Percentiles rank a stretch among this genome's conserved stretches.
phyloP scores from a whole-genome alignment of 1,284 basidiomycete genomes.

The Cutaneotrichosporon dermatis region DNA sequence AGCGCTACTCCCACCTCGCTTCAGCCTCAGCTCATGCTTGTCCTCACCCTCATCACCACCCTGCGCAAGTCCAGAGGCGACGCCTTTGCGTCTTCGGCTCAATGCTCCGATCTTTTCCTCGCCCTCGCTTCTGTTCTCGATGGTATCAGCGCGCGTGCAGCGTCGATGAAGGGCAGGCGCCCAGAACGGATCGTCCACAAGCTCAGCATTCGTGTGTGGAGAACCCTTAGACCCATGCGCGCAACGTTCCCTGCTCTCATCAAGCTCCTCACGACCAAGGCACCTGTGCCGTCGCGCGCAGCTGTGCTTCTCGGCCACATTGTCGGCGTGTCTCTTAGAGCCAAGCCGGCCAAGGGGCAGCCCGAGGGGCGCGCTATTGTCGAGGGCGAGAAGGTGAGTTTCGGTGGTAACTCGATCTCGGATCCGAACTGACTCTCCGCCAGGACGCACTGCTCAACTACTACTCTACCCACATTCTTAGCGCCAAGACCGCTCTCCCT shows the following conservation, averaged over 20 bases:
- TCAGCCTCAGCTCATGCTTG: slow-evolving; percentile 36
- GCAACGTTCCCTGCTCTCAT: slow-evolving; percentile 30
- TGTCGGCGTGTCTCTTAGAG: slow-evolving; percentile 38
- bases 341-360: slow-evolving; percentile 16
- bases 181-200: slow-evolving; percentile 30
- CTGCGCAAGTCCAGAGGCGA: slow-evolving; percentile 26
- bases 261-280: slow-evolving; percentile 30
- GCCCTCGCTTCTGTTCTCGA: slow-evolving; percentile 39
- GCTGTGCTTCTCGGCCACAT: slow-evolving; percentile 39
- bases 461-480: slow-evolving; percentile 41
- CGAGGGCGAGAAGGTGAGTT: slow-evolving; percentile 32
- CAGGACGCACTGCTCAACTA: slow-evolving; percentile 34
- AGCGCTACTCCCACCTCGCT: slow-evolving; percentile 30
- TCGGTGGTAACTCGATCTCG: background rate
- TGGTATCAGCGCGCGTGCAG: slow-evolving; percentile 26
- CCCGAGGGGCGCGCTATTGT: slow-evolving; percentile 23
- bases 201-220: slow-evolving; percentile 36
- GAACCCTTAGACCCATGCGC: slow-evolving; percentile 33
- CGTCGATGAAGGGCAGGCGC: background rate
- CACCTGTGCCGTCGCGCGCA: slow-evolving; percentile 24
- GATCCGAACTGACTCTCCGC: slow-evolving; percentile 1
- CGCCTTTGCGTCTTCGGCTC: slow-evolving; percentile 24
- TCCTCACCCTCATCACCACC: slow-evolving; percentile 30
- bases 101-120: slow-evolving; percentile 35
- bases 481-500: slow-evolving; percentile 36